Percentiles rank a stretch among this genome's conserved stretches.
Evolutionary conservation across 1,284 basidiomycete genomes (phyloP).

Genomic region (Cutaneotrichosporon arboriforme): DNA sequence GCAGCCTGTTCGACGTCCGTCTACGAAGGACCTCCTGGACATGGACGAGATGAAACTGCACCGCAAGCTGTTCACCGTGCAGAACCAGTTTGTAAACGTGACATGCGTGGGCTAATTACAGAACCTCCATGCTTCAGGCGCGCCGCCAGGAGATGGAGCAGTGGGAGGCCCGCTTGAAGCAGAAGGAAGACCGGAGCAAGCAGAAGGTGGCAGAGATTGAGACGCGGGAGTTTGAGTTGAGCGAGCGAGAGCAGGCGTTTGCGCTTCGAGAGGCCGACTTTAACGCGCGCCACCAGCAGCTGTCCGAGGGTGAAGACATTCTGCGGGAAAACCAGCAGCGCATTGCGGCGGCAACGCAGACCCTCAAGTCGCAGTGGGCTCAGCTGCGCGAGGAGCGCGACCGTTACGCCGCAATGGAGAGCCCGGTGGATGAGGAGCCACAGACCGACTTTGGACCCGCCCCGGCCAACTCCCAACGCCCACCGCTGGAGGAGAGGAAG

Average conservation of each 20-base stretch:
- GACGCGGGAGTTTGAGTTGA: conserved; percentile 22
- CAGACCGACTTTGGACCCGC: neutral
- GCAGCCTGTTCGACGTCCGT: conserved; percentile 41
- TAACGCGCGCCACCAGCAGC: conserved; percentile 61
- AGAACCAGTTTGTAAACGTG: conserved; percentile 51
- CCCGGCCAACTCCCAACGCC: conserved; percentile 9
- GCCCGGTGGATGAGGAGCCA: conserved; percentile 1
- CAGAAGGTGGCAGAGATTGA: conserved; percentile 22
- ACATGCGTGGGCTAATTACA: conserved; percentile 24
- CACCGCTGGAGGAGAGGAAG: conserved; percentile 34
- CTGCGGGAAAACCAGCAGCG: conserved; percentile 61
- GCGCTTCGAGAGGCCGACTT: conserved; percentile 50
- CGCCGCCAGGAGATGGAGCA: conserved; percentile 53
- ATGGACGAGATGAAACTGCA: conserved; percentile 47
- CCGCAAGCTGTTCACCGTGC: conserved; percentile 43
- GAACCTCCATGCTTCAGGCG: conserved; percentile 26
- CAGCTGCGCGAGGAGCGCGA: conserved; percentile 56
- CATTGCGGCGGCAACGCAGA: conserved; percentile 62
- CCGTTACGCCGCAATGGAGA: conserved; percentile 16
- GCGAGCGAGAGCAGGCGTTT: conserved; percentile 43
- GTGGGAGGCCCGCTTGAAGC: conserved; percentile 45
- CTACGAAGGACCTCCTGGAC: conserved; percentile 43
- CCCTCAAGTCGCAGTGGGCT: conserved; percentile 52
- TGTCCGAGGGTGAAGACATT: conserved; percentile 60
- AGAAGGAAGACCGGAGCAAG: conserved; percentile 13